Evolutionary conservation across 371 early-diverging fungal genomes (phyloP), one percentile per base, ranked within the genome.

Genomic region (Rhizopus microsporus): DNA sequence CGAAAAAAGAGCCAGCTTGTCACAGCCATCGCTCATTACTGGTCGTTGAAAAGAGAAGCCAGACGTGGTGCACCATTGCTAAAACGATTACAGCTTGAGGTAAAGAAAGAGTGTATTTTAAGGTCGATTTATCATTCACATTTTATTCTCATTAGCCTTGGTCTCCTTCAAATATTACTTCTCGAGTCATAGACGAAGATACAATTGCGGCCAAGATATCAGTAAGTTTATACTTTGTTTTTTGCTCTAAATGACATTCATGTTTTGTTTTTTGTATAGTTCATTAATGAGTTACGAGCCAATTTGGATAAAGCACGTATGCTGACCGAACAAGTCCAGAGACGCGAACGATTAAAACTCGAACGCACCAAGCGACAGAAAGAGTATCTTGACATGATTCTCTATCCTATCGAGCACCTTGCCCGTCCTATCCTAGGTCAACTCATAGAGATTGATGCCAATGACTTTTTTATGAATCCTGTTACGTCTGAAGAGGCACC

Each of bases 31-130:
- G 90, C 92, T 60, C 84, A 87, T 67, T 97, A 95, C 71, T 98
- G 99, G 98, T 86, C 96, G 0, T 72, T 97, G 5, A 98, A 98
- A 72, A 85, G 96, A 32, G 88, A 88, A 60, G 69, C 86, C 5
- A 68, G 95, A 15, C 81, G 93, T n/a, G 97, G 96, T 0, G 96
- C 94, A 1, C 94, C 98, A 1, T 78, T 98, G 7, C 70, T 98
- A 17, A 97, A 96, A 65, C 79, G 97, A 42, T 74, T 98, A 15
- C 95, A 97, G 66, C 67, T 98, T 53, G 97, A 97, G 80, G 90
- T 89, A 69, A 23, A 23, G 23, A 23, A 23, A 23, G 23, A 48
- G 60, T 39, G 16, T 4, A 46, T 46, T 2, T 37, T 32, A 13
- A 7, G 10, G 7, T 51, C 15, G 15, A 32, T 38, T 7, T 39